These are phyloP conservation scores for Helicocarpus griseus DNA, from an alignment of 2,329 filamentous ascomycete species.

Conservation along the genomic window DNA sequence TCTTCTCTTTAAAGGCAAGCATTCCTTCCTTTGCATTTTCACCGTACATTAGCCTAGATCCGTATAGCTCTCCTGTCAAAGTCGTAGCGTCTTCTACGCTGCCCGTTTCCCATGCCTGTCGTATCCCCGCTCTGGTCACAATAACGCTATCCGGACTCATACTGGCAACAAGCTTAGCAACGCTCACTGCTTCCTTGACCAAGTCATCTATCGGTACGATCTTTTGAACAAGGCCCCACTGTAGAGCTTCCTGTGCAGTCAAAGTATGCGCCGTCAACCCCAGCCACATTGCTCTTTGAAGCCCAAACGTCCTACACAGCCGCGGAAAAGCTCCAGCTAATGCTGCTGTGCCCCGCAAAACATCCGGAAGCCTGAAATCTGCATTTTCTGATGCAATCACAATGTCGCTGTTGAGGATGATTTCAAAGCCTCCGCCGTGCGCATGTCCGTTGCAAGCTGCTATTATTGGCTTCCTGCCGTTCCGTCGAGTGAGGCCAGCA, in stretches of 20 bases:
- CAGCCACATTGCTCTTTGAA: conserved; percentile 61
- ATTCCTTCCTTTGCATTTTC: conserved; percentile 76
- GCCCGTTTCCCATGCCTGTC: conserved; percentile 58
- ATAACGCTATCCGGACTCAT: conserved; percentile 66
- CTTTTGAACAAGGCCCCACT: conserved; percentile 59
- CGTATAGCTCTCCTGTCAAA: conserved; percentile 81
- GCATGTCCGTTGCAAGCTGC: conserved; percentile 68
- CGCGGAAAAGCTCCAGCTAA: conserved; percentile 62
- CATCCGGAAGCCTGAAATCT: conserved; percentile 60
- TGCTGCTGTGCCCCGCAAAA: conserved; percentile 60
- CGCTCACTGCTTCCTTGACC: conserved; percentile 40
- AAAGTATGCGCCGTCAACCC: conserved; percentile 55
- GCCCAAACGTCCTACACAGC: conserved; percentile 53
- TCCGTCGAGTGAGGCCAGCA: conserved; percentile 45
- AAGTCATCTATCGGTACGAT: conserved; percentile 57
- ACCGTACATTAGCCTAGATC: conserved; percentile 71
- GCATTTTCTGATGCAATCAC: conserved; percentile 52
- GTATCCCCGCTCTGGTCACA: conserved; percentile 57
- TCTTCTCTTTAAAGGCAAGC: conserved; percentile 81
- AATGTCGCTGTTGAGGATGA: conserved; percentile 78
- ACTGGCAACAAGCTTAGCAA: conserved; percentile 48
- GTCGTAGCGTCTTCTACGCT: conserved; percentile 56
- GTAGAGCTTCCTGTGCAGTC: conserved; percentile 47
- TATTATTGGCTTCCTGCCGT: conserved; percentile 62
- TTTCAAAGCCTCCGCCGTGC: conserved; percentile 69